These are phyloP conservation scores for Oryza meyeriana DNA, from an alignment of 176 grass and related monocot species.

Conservation along the genomic window DNA sequence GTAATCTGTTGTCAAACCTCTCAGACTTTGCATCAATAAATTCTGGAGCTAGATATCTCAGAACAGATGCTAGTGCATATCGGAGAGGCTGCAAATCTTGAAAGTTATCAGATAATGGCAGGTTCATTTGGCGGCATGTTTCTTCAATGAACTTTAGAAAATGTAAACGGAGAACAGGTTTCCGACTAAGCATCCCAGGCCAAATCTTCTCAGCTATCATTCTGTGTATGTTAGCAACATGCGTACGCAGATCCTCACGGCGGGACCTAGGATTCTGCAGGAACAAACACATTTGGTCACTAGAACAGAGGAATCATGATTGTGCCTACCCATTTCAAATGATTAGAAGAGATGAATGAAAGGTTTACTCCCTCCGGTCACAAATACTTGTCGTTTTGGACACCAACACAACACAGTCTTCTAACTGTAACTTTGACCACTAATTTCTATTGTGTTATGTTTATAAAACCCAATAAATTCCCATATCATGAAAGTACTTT, in stretches of 20 bases:
- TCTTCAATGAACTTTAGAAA: constrained; percentile 91
- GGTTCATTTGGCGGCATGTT: constrained; percentile 69
- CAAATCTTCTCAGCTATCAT: constrained; percentile 98
- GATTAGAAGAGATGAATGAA: background rate
- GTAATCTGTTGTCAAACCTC: constrained; percentile 74
- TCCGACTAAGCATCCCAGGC: constrained; percentile 84
- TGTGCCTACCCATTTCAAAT: constrained; percentile 1
- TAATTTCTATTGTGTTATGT: background rate
- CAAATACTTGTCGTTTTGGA: background rate
- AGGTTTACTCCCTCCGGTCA: background rate
- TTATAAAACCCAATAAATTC: background rate
- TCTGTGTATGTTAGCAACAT: constrained; percentile 81
- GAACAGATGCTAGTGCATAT: constrained; percentile 81
- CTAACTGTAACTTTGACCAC: background rate
- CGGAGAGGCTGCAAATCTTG: constrained; percentile 90
- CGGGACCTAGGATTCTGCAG: constrained; percentile 82
- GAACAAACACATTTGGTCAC: constrained; percentile 32
- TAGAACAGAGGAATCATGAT: constrained; percentile 22
- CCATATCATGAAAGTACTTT: background rate
- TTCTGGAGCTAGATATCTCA: constrained; percentile 91
- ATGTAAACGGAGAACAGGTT: constrained; percentile 72
- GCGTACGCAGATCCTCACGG: constrained; percentile 90
- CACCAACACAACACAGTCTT: background rate
- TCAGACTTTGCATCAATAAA: constrained; percentile 87
- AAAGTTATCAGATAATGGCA: constrained; percentile 57